Percentiles rank a stretch among this genome's conserved stretches.
phyloP scores from a whole-genome alignment of 2,329 filamentous ascomycete genomes.

The Aureobasidium sp. region DNA sequence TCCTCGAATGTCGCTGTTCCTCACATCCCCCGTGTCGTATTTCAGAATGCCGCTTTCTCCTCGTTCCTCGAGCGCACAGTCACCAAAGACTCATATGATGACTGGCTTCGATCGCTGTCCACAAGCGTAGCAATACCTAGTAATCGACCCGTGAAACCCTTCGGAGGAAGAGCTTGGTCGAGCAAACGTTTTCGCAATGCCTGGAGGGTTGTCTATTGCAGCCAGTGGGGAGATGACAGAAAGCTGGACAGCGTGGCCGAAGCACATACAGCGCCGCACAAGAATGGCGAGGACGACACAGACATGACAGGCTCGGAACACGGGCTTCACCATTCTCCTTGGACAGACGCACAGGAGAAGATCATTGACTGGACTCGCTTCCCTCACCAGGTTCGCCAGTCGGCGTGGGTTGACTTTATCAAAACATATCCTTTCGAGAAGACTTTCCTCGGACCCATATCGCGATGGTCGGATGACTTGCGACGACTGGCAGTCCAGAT shows the following conservation, averaged over 20 bases:
- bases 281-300: background rate
- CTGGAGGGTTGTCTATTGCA: slow-evolving; percentile 12
- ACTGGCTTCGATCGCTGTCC: slow-evolving; percentile 6
- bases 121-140: background rate
- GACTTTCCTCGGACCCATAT: slow-evolving; percentile 26
- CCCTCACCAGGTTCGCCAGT: background rate
- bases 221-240: background rate
- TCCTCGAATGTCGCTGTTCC: slow-evolving; percentile 2
- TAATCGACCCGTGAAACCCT: background rate
- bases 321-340: background rate
- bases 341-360: background rate
- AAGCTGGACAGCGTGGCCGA: slow-evolving; percentile 3
- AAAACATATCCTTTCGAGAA: slow-evolving; percentile 25
- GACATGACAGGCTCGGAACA: background rate
- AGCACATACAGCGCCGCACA: background rate
- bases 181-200: slow-evolving; percentile 11
- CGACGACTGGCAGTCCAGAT: slow-evolving; percentile 22
- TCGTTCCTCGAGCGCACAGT: background rate
- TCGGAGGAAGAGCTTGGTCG: slow-evolving; percentile 13
- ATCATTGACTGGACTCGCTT: slow-evolving; percentile 9
- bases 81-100: slow-evolving; percentile 3
- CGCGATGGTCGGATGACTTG: slow-evolving; percentile 23
- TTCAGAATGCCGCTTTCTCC: slow-evolving; percentile 8
- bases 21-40: slow-evolving; percentile 11
- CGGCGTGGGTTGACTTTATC: slow-evolving; percentile 18